phyloP scores from a whole-genome alignment of 169 alveolate genomes.

The Babesia bigemina region DNA sequence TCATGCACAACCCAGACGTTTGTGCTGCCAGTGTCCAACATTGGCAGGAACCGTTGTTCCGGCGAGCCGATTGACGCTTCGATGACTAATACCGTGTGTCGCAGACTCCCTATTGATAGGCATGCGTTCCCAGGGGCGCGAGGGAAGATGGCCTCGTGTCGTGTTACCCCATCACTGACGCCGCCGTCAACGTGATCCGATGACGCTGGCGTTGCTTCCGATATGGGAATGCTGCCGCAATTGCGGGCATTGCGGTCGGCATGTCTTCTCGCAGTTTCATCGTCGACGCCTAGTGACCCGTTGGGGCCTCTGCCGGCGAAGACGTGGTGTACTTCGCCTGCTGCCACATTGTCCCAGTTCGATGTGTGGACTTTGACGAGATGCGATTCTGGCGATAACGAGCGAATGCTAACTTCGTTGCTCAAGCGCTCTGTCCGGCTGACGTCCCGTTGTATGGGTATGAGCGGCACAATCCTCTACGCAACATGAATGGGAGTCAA shows the following conservation, averaged over 20 bases:
- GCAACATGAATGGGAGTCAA: not conserved
- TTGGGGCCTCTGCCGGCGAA: slow-evolving; percentile 48
- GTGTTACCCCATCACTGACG: not conserved
- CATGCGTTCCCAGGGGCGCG: slow-evolving; percentile 22
- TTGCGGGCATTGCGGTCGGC: slow-evolving; percentile 1
- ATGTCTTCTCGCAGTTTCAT: not conserved
- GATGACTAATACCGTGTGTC: slow-evolving; percentile 73
- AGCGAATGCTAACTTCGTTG: not conserved
- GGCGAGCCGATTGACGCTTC: slow-evolving; percentile 79
- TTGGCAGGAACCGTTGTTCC: slow-evolving; percentile 77
- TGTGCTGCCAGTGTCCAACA: slow-evolving; percentile 87
- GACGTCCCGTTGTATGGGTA: slow-evolving; percentile 9
- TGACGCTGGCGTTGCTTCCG: too few species aligned
- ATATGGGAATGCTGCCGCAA: not conserved
- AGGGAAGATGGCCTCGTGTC: slow-evolving; percentile 21
- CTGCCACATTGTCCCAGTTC: slow-evolving; percentile 36
- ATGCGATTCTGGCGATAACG: not conserved
- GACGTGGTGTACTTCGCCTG: slow-evolving; percentile 38
- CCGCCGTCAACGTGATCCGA: not conserved
- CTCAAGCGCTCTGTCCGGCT: not conserved
- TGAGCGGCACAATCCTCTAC: slow-evolving; percentile 26
- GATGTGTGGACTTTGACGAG: slow-evolving; percentile 18
- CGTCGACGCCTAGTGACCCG: slow-evolving; percentile 63
- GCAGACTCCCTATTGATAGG: slow-evolving; percentile 13
- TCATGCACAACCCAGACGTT: slow-evolving; percentile 43